These are phyloP conservation scores for Hyphopichia buzzinii DNA, from an alignment of 1,139 yeast species.

Conservation along the genomic window DNA sequence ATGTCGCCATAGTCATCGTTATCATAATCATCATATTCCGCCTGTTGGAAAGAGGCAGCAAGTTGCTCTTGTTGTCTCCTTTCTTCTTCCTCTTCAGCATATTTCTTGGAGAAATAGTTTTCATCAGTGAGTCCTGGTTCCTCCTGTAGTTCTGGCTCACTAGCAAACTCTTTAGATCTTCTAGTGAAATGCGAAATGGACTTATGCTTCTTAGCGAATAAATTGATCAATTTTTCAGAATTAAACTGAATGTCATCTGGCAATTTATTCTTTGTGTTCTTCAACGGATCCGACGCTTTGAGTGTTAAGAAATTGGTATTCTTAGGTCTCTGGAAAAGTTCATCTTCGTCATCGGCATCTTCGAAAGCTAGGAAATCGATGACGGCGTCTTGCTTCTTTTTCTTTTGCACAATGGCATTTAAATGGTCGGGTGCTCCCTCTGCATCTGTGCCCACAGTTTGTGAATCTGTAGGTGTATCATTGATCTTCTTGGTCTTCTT, in stretches of 20 bases:
- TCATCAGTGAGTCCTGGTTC: slow-evolving; percentile 52
- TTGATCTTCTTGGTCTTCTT: slow-evolving; percentile 24
- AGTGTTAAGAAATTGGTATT: slow-evolving; percentile 28
- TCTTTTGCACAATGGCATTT: slow-evolving; percentile 14
- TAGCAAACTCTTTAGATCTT: slow-evolving; percentile 9
- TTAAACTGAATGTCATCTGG: slow-evolving; percentile 78
- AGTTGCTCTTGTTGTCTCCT: slow-evolving; percentile 32
- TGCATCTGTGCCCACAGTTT: slow-evolving; percentile 5
- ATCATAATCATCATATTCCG: slow-evolving; percentile 43
- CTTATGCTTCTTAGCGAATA: slow-evolving; percentile 66
- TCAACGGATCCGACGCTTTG: slow-evolving; percentile 22
- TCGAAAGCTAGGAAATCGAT: slow-evolving; percentile 52
- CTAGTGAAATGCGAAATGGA: slow-evolving; percentile 33
- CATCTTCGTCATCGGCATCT: slow-evolving; percentile 41
- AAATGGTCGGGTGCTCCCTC: not conserved
- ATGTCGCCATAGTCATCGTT: slow-evolving; percentile 42
- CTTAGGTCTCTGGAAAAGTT: slow-evolving; percentile 50
- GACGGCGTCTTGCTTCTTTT: slow-evolving; percentile 31
- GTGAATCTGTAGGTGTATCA: not conserved
- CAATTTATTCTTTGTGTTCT: slow-evolving; percentile 42
- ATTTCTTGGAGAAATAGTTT: slow-evolving; percentile 71
- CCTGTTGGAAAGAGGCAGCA: slow-evolving; percentile 44
- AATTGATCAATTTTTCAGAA: slow-evolving; percentile 62
- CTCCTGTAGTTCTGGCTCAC: slow-evolving; percentile 12
- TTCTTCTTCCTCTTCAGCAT: slow-evolving; percentile 44